Percentiles rank a stretch among this genome's conserved stretches.
Evolutionary conservation across 2,329 filamentous ascomycete genomes (phyloP).

Genomic region (Teratosphaeria epicoccoides): DNA sequence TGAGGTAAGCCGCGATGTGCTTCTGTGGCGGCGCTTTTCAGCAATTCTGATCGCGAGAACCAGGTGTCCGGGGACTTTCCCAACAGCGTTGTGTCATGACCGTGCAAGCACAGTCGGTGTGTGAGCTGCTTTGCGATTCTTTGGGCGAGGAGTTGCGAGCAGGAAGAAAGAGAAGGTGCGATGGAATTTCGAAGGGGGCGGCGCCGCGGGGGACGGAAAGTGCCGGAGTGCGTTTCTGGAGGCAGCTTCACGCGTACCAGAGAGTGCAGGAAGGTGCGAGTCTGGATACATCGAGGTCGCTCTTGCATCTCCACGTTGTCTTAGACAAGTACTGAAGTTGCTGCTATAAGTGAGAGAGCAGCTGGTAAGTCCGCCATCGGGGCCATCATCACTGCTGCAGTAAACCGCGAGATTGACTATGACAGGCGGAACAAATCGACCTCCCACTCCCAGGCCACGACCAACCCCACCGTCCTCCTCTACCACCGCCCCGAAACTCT

Average conservation of each 20-base stretch:
- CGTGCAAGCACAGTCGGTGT: constrained; percentile 55
- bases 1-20: constrained; percentile 70
- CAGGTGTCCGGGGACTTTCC: constrained; percentile 99
- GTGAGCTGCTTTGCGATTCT: constrained; percentile 99
- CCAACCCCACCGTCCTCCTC: constrained; percentile 42
- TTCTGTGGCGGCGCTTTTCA: constrained; percentile 99
- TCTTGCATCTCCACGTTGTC: background rate
- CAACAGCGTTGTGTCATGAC: constrained; percentile 62
- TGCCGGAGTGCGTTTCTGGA: background rate
- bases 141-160: constrained; percentile 80
- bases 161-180: constrained; percentile 22
- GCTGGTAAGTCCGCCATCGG: too few species aligned
- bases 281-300: background rate
- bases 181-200: constrained; percentile 9
- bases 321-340: background rate
- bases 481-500: constrained; percentile 41
- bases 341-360: background rate
- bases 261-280: background rate
- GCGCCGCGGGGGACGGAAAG: constrained; percentile 11
- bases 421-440: background rate
- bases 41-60: constrained; percentile 48
- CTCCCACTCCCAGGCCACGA: background rate
- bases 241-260: background rate
- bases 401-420: background rate
- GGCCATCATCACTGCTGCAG: background rate